A percentile compares a stretch with the other conserved stretches of the same genome.
phyloP scores from a whole-genome alignment of 768 basidiomycete genomes.

The Candolleomyces eurysporus region DNA sequence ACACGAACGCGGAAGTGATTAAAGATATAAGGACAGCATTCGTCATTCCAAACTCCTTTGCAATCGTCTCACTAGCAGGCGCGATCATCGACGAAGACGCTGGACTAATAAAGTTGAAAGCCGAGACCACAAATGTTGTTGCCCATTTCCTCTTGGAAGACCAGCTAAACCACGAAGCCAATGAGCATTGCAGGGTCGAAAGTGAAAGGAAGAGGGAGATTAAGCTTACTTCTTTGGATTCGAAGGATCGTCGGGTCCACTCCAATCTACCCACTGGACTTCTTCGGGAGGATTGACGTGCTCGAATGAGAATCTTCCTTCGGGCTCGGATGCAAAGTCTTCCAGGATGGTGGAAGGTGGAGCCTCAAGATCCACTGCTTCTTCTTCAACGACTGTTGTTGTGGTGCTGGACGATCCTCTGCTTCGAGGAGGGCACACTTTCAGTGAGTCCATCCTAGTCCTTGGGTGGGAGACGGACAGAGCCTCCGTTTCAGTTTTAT shows the following conservation, averaged over 20 bases:
- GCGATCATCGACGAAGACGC: constrained; percentile 76
- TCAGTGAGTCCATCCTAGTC: too few relatives aligned
- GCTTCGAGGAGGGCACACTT: too few relatives aligned
- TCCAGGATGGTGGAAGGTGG: too few relatives aligned
- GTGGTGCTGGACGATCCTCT: too few relatives aligned
- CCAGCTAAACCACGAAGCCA: constrained; percentile 43
- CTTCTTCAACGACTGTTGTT: too few relatives aligned
- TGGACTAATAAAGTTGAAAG: constrained; percentile 66
- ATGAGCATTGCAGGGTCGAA: background rate
- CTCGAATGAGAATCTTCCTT: background rate
- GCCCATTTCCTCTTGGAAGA: constrained; percentile 57
- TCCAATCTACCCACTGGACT: constrained; percentile 55
- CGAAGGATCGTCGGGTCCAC: constrained; percentile 56
- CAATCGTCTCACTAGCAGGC: constrained; percentile 55
- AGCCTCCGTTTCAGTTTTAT: too few relatives aligned
- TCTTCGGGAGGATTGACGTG: constrained; percentile 4
- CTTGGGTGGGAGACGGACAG: too few relatives aligned
- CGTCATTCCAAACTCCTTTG: constrained; percentile 51
- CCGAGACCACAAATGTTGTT: constrained; percentile 58
- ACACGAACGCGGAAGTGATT: constrained; percentile 50
- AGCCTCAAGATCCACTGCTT: too few relatives aligned
- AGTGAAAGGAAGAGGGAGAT: background rate
- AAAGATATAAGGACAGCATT: constrained; percentile 48
- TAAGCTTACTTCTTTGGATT: constrained; percentile 57
- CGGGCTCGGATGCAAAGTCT: too few relatives aligned